A percentile compares a stretch with the other conserved stretches of the same genome.
phyloP scores from a whole-genome alignment of 192 early-diverging fungal genomes.

The Coemansia sp. region DNA sequence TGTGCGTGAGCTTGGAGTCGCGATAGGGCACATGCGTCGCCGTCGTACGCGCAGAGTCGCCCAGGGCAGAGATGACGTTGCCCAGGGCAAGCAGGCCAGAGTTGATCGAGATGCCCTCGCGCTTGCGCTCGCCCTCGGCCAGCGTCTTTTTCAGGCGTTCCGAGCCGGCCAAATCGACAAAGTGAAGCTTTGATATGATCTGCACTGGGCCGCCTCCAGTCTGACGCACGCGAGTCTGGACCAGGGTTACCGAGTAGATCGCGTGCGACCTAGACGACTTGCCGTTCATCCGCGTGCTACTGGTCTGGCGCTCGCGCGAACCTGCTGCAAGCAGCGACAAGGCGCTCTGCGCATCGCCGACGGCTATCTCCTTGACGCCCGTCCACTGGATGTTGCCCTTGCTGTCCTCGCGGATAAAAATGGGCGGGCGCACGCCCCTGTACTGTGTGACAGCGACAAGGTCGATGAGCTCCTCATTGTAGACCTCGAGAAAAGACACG shows the following conservation, averaged over 20 bases:
- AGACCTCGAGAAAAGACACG: conserved; percentile 93
- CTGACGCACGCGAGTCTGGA: conserved; percentile 62
- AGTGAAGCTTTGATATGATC: conserved; percentile 89
- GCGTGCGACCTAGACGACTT: conserved; percentile 94
- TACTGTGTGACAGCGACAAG: conserved; percentile 66
- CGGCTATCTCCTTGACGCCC: conserved; percentile 76
- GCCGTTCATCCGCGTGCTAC: conserved; percentile 97
- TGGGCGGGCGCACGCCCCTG: conserved; percentile 56
- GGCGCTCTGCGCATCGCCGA: conserved; percentile 68
- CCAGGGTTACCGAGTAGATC: conserved; percentile 88
- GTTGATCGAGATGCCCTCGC: conserved; percentile 97
- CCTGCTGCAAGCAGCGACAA: conserved; percentile 67
- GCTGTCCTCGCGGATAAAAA: conserved; percentile 80
- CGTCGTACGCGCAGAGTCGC: conserved; percentile 62
- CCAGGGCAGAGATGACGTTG: conserved; percentile 97
- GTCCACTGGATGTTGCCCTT: conserved; percentile 85
- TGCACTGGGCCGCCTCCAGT: conserved; percentile 27
- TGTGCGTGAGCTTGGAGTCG: conserved; percentile 92
- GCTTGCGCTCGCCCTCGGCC: conserved; percentile 86
- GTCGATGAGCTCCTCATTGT: conserved; percentile 97
- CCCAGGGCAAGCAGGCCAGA: conserved; percentile 92
- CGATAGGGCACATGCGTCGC: conserved; percentile 87
- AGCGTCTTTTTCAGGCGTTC: conserved; percentile 93
- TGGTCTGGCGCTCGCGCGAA: conserved; percentile 76
- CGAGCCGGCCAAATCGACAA: conserved; percentile 98